phyloP scores from a whole-genome alignment of 2,329 filamentous ascomycete genomes.

The Sporothrix brunneoviolacea region DNA sequence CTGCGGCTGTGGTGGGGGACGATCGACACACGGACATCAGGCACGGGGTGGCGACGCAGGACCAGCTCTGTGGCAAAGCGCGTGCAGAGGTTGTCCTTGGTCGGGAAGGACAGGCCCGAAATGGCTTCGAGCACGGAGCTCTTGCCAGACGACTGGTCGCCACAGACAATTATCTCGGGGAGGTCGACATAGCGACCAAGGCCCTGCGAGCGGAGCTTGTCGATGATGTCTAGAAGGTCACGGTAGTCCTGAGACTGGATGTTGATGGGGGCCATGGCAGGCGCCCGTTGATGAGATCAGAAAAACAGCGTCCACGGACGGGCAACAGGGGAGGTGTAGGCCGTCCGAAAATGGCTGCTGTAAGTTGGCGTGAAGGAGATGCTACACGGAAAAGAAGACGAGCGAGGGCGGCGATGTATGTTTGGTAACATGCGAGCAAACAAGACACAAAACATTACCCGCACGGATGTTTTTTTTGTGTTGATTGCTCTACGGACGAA shows the following conservation, averaged over 20 bases:
- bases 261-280: slow-evolving; percentile 3
- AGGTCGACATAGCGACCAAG: slow-evolving; percentile 33
- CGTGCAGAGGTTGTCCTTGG: slow-evolving; percentile 53
- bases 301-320: no score
- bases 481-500: no score
- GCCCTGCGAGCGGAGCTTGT: slow-evolving; percentile 31
- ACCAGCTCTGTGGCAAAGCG: slow-evolving; percentile 57
- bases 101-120: slow-evolving; percentile 53
- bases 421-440: no score
- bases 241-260: slow-evolving; percentile 28
- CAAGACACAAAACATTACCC: no score
- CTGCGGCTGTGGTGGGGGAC: slow-evolving; percentile 26
- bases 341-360: no score
- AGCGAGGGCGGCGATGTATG: no score
- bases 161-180: slow-evolving; percentile 49
- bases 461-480: no score
- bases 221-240: slow-evolving; percentile 34
- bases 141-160: slow-evolving; percentile 58
- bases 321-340: no score
- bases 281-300: no score
- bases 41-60: slow-evolving; percentile 37
- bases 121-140: slow-evolving; percentile 60
- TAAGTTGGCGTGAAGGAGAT: no score
- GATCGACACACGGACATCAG: slow-evolving; percentile 32
- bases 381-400: no score